Evolutionary conservation across 805 yeast species (phyloP).

Genomic region (Kregervanrija pseudodelftensis): DNA sequence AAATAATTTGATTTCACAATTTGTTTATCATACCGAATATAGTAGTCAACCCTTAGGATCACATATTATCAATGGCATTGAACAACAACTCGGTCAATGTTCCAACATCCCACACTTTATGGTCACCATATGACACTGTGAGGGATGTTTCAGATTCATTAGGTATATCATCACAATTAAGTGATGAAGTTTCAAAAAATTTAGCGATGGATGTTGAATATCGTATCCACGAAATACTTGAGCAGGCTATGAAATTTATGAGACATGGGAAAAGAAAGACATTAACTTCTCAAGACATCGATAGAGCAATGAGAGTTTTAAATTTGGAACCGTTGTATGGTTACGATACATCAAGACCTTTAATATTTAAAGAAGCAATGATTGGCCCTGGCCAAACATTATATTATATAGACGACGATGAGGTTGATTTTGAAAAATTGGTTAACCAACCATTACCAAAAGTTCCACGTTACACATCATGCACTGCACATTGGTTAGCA

Average conservation of each 20-base stretch:
- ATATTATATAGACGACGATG: conserved; percentile 86
- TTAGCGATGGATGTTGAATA: conserved; percentile 99
- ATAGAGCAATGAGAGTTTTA: conserved; percentile 71
- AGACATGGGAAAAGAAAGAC: conserved; percentile 84
- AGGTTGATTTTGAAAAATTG: conserved; percentile 87
- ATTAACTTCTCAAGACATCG: conserved; percentile 73
- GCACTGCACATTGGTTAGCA: conserved; percentile 96
- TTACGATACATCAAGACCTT: conserved; percentile 63
- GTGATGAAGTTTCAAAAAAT: conserved; percentile 90
- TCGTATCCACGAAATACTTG: conserved; percentile 88
- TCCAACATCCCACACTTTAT: conserved; percentile 78
- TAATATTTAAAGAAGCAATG: conserved; percentile 79
- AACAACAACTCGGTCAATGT: conserved; percentile 25
- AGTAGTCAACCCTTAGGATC: too few relatives aligned
- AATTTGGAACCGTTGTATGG: conserved; percentile 95
- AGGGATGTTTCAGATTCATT: conserved; percentile 91
- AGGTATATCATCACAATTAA: conserved; percentile 62
- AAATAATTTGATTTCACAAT: too few relatives aligned
- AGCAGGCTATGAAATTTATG: conserved; percentile 94
- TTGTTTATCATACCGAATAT: too few relatives aligned
- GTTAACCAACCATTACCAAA: conserved; percentile 92
- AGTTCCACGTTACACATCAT: conserved; percentile 87
- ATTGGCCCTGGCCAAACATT: conserved; percentile 90
- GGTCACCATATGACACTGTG: conserved; percentile 98
- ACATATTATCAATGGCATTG: conserved; percentile 1